Conservation (phyloP, 2,329 filamentous ascomycete species). For the Fonsecaea multimorphosa region DNA sequence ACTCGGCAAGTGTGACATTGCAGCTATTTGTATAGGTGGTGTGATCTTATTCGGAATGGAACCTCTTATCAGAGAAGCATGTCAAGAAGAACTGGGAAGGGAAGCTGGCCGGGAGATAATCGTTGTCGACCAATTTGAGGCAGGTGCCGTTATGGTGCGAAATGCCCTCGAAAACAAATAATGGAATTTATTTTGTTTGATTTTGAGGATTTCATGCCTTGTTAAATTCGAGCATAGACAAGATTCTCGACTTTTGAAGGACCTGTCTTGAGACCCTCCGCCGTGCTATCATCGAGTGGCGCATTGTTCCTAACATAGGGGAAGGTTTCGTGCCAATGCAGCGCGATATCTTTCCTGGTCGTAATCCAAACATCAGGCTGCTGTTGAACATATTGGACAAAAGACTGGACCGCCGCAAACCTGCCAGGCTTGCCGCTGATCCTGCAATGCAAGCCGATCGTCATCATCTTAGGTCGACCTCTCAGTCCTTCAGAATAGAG, state of each 20-base stretch:
- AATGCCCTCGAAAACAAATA: neutral
- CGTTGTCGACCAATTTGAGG: constrained; percentile 16
- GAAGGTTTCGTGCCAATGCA: constrained; percentile 49
- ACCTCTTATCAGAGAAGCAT: neutral
- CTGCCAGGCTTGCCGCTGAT: constrained; percentile 61
- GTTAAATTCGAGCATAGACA: constrained; percentile 15
- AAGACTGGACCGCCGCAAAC: constrained; percentile 52
- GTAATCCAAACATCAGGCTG: constrained; percentile 57
- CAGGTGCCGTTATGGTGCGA: constrained; percentile 5
- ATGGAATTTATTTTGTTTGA: neutral
- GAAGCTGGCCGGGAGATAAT: constrained; percentile 2
- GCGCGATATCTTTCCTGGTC: constrained; percentile 52
- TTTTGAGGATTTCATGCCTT: neutral
- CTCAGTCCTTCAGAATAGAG: constrained; percentile 59
- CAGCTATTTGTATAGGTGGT: constrained; percentile 18
- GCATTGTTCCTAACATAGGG: constrained; percentile 44
- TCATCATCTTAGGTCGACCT: constrained; percentile 63
- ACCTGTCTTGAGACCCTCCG: neutral
- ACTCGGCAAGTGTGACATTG: constrained; percentile 6
- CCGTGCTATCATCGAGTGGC: neutral
- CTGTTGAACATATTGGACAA: constrained; percentile 55
- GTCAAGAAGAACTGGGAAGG: constrained; percentile 12
- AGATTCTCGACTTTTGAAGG: neutral
- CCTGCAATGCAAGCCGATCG: constrained; percentile 60
- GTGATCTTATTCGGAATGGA: constrained; percentile 22